phyloP scores from a whole-genome alignment of 768 basidiomycete genomes.

The Tricholoma sp. region DNA sequence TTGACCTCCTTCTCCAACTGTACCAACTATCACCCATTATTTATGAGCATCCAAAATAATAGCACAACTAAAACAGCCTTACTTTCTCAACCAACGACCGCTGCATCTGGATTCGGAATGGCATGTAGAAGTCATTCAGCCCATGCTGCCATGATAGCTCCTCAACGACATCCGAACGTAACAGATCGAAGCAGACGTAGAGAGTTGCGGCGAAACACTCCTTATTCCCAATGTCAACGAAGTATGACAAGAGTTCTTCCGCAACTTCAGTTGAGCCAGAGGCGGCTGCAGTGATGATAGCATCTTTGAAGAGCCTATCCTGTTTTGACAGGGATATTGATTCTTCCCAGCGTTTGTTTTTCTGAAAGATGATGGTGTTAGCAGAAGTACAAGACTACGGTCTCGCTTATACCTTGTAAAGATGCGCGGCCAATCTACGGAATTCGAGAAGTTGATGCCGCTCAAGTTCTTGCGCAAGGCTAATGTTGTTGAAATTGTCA shows the following conservation, averaged over 20 bases:
- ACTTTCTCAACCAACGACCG: conserved; percentile 77
- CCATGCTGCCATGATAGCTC: conserved; percentile 96
- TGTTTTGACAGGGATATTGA: conserved; percentile 93
- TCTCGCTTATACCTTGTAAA: conserved; percentile 72
- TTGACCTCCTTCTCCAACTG: conserved; percentile 85
- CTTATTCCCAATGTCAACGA: conserved; percentile 97
- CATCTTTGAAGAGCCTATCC: conserved; percentile 96
- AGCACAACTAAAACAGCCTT: conserved; percentile 1
- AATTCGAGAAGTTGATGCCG: conserved; percentile 92
- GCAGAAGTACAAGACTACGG: neutral
- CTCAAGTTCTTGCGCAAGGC: conserved; percentile 81
- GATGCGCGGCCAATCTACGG: conserved; percentile 87
- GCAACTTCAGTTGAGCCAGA: conserved; percentile 85
- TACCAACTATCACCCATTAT: conserved; percentile 45
- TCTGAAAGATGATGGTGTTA: conserved; percentile 39
- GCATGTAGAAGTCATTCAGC: conserved; percentile 97
- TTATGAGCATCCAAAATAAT: neutral
- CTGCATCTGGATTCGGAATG: conserved; percentile 87
- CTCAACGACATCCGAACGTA: conserved; percentile 88
- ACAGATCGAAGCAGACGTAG: conserved; percentile 92
- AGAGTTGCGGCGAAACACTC: conserved; percentile 93
- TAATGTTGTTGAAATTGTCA: conserved; percentile 94
- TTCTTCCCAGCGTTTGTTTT: conserved; percentile 95
- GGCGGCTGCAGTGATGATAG: conserved; percentile 87
- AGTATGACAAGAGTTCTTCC: conserved; percentile 93